Evolutionary conservation across 148 eudicot species (phyloP).

Genomic region (Rhododendron ferrugineum): DNA sequence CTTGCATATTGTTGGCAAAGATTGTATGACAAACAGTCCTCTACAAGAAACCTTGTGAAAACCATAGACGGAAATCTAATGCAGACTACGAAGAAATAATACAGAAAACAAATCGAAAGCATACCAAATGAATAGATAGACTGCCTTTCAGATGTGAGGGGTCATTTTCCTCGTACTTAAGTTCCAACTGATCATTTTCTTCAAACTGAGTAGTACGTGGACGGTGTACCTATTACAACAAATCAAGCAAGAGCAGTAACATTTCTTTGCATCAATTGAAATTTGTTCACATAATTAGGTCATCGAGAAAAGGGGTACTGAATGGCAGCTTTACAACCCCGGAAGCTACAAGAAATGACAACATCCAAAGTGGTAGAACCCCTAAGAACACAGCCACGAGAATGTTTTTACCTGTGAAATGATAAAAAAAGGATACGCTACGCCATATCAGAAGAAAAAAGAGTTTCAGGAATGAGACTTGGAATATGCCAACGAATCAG

Average conservation of each 20-base stretch:
- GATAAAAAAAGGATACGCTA: not conserved
- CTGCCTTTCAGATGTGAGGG: not conserved
- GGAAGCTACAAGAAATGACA: conserved; percentile 49
- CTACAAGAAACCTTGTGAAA: not conserved
- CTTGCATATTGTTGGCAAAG: not conserved
- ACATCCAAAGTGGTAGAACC: conserved; percentile 60
- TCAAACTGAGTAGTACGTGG: not conserved
- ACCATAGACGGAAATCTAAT: not conserved
- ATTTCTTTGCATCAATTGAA: not conserved
- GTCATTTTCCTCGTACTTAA: not conserved
- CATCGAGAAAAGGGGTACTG: conserved; percentile 47
- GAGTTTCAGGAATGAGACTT: not conserved
- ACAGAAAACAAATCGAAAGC: not conserved
- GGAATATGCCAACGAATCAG: not conserved
- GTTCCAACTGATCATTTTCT: not conserved
- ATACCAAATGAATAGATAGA: not conserved
- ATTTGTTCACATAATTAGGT: conserved; percentile 40
- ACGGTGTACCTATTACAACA: not conserved
- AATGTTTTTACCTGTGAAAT: conserved; percentile 45
- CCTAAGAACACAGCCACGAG: conserved; percentile 41
- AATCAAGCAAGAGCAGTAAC: not conserved
- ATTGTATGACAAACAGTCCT: not conserved
- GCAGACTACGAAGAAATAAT: not conserved
- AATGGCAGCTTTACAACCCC: conserved; percentile 59
- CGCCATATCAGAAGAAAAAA: not conserved